Conservation (phyloP, 768 basidiomycete genomes). For the Lactarius quietus region DNA sequence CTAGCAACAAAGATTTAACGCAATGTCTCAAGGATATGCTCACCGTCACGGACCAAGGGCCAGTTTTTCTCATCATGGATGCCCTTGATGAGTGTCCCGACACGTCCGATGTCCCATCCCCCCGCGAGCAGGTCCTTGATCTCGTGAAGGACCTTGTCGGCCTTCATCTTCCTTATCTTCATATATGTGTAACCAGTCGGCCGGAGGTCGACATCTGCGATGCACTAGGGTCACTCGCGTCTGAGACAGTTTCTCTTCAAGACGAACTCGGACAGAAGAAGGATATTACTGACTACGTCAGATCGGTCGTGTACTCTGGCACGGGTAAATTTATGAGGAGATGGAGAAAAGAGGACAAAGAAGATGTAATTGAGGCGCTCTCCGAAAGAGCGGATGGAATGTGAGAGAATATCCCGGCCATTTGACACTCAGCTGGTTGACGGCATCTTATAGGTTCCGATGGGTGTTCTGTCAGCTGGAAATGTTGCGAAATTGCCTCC, state of each 20-base stretch:
- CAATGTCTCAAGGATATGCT: neutral
- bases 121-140: neutral
- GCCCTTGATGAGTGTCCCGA: constrained; percentile 1
- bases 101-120: neutral
- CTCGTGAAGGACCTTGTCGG: neutral
- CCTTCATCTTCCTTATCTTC: neutral
- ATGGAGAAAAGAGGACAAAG: neutral
- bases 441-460: neutral
- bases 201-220: neutral
- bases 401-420: neutral
- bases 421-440: neutral
- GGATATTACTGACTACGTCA: neutral
- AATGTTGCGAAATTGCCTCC: neutral
- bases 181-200: neutral
- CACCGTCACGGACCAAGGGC: neutral
- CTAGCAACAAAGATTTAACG: neutral
- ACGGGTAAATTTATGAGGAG: neutral
- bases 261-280: neutral
- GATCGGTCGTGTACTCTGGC: neutral
- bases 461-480: neutral
- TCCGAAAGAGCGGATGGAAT: neutral
- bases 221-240: neutral
- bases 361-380: neutral
- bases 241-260: neutral
- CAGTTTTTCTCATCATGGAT: neutral